Conservation (phyloP, 1,284 basidiomycete species). For the Heterobasidion occidentale region DNA sequence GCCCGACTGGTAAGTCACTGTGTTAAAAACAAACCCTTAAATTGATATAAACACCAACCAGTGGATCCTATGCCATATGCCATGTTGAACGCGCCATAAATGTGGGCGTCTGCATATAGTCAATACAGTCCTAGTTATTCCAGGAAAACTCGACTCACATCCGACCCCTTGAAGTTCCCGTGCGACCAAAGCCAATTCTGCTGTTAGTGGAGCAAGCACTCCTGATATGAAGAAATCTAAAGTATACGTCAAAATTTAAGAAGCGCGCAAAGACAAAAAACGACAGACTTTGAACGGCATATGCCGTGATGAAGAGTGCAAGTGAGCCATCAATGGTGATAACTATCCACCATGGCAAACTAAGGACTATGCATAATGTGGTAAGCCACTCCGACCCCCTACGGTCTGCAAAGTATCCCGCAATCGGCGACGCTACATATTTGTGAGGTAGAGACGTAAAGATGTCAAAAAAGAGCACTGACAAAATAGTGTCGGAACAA, state of each 20-base stretch:
- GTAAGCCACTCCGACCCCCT: conserved; percentile 56
- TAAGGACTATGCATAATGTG: conserved; percentile 37
- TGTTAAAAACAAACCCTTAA: conserved; percentile 1
- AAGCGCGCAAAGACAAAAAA: no score
- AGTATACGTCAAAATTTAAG: background rate
- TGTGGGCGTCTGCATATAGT: conserved; percentile 44
- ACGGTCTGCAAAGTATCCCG: conserved; percentile 56
- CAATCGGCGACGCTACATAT: conserved; percentile 46
- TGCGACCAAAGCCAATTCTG: conserved; percentile 56
- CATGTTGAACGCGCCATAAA: conserved; percentile 63
- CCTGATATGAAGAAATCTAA: conserved; percentile 55
- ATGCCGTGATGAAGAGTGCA: conserved; percentile 52
- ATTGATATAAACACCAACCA: conserved; percentile 22
- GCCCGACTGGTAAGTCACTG: conserved; percentile 40
- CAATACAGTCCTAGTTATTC: background rate
- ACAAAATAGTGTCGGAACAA: conserved; percentile 64
- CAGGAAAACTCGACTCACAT: conserved; percentile 34
- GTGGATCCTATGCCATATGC: conserved; percentile 58
- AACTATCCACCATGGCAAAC: conserved; percentile 62
- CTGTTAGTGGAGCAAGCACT: conserved; percentile 48
- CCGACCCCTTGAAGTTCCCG: conserved; percentile 51
- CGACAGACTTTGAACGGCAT: conserved; percentile 23
- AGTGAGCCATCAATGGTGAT: conserved; percentile 45
- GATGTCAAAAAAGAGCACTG: background rate
- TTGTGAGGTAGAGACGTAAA: conserved; percentile 1